Conservation (phyloP, 306 rosid species). For the Argentina anserina region DNA sequence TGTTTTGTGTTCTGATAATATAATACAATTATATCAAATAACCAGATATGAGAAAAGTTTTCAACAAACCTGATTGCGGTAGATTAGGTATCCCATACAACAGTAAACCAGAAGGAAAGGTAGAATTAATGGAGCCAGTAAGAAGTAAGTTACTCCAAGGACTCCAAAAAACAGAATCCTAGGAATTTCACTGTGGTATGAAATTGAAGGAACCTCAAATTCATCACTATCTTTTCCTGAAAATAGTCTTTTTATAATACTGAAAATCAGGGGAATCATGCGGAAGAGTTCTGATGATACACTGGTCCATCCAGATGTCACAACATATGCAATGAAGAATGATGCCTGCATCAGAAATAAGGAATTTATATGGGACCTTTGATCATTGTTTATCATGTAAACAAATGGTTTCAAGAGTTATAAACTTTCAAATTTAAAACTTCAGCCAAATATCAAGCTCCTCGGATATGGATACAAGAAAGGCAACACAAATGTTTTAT, state of each 20-base stretch:
- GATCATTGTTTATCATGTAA: background rate
- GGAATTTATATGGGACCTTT: background rate
- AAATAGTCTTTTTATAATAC: slow-evolving; percentile 35
- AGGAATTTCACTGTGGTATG: slow-evolving; percentile 66
- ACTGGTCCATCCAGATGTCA: slow-evolving; percentile 62
- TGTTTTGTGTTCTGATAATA: background rate
- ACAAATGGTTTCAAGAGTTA: background rate
- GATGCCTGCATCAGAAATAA: slow-evolving; percentile 58
- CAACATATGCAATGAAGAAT: slow-evolving; percentile 71
- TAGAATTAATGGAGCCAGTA: slow-evolving; percentile 69
- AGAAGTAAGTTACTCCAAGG: slow-evolving; percentile 68
- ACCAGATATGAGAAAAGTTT: background rate
- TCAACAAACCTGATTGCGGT: slow-evolving; percentile 66
- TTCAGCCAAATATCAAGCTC: background rate
- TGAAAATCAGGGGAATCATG: slow-evolving; percentile 39
- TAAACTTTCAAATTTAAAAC: background rate
- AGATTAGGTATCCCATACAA: slow-evolving; percentile 67
- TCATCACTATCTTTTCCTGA: slow-evolving; percentile 26
- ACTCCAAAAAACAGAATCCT: slow-evolving; percentile 49
- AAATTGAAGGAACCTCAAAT: slow-evolving; percentile 57
- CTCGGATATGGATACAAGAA: background rate
- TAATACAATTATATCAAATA: background rate
- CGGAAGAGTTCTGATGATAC: slow-evolving; percentile 65
- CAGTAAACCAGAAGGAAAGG: slow-evolving; percentile 73
- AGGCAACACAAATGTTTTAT: background rate